Base-by-base conservation (phyloP, 768 basidiomycete genomes). In the Psilocybe azurescens region DNA sequence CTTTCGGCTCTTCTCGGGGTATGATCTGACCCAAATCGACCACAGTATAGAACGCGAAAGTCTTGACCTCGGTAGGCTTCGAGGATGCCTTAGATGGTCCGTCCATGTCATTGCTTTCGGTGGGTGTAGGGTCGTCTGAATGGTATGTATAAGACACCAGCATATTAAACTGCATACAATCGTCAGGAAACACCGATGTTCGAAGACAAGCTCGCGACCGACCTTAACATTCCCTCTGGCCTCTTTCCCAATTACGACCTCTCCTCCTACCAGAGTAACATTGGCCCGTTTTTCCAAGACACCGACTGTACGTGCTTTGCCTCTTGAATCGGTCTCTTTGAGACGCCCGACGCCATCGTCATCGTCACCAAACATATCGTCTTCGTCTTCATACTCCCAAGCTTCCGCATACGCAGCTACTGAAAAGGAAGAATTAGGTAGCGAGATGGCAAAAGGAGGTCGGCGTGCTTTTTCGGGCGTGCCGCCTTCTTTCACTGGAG, bases 311-410 rank as follows among this genome's bases (percentile, higher is more conserved):
- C 89, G 87, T 49, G 78, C 74, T 67, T 77, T 79, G 44, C 78
- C 77, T 44, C 80, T 74, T 29, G 78, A 83, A 67, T 83, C 85
- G 70, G 78, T 76, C 67, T 83, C 79, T 63, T 75, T 72, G 44
- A 77, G 72, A 63, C 80, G 67, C 69, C 79, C 63, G 49, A 87
- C 81, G 77, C 87, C 90, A 52, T 93, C 75, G 33, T 71, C 74
- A 44, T 76, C 74, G 28, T 76, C 78, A 39, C 84, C 86, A 68
- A 90, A 89, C 91, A 93, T 92, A 48, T 94, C 95, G 60, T 97
- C 95, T 61, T 95, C 95, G 57, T 97, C 97, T 33, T 97, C 97
- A 64, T 95, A 97, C 74, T 99, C 95, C 97, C 97, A 99, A 36
- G 94, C 94, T 72, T 99, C 97, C 16, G 94, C 94, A 70, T 91